Evolutionary conservation across 169 alveolate species (phyloP), one percentile per base, ranked within the genome.

Genomic region (Cryptosporidium bovis): DNA sequence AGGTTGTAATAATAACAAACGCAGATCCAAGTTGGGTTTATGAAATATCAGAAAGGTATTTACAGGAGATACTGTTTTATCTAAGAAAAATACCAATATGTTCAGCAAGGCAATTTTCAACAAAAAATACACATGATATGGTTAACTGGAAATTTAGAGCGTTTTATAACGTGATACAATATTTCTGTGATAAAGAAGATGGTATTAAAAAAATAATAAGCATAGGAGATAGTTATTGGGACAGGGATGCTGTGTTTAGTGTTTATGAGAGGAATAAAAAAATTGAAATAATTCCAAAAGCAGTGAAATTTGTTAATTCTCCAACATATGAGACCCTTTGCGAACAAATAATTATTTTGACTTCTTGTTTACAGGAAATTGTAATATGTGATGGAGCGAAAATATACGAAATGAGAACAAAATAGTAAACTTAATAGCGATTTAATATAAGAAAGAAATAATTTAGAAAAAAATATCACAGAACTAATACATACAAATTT

Each of bases 21-120:
- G 91, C 91, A 55, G 84, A 64, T 7, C 91, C 91, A 15, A 77
- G 85, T 18, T 83, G 91, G 91, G 91, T 83, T 33, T 71, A 83
- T 65, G 85, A 66, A 31, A 69, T 84, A 13, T 66, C 87, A 31
- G 87, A 83, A 31, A 29, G 27, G 51, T 68, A 69, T 64, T 64
- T 83, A 50, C 84, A 69, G 8, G 77, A 71, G 34, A 60, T 83
- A 33, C 55, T 83, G 18, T 44, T 31, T 53, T 68, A 48, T 48
- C 36, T 83, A 5, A 53, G 58, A 33, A 36, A 48, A 18, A 66
- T 83, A 3, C 91, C 91, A 20, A 62, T 83, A 15, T 67, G 82
- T 40, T 71, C 91, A 56, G 87, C 87, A 12, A 77, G 87, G 20
- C 87, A 77, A 46, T 77, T 77, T 62, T 29, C 87, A 60, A 29